Percentiles rank a stretch among this genome's conserved stretches.
These are phyloP conservation scores for Cylindricascospora bacillispora DNA, from an alignment of 1,139 yeast species.

Conservation along the genomic window DNA sequence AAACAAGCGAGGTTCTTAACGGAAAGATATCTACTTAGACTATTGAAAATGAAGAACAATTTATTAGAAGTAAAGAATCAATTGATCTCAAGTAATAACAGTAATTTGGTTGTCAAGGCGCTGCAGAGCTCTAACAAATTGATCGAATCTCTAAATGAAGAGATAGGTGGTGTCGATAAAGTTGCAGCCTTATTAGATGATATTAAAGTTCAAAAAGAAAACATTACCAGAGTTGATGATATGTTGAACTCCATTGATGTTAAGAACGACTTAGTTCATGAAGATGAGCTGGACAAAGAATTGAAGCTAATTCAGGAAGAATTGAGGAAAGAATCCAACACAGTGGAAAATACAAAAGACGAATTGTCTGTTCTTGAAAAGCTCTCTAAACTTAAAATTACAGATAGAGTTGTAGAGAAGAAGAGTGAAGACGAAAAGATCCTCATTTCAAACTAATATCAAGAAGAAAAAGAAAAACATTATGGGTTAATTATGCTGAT, in stretches of 20 bases:
- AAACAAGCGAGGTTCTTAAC: constrained; percentile 25
- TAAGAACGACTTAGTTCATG: constrained; percentile 1
- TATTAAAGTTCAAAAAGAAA: constrained; percentile 31
- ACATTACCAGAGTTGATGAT: constrained; percentile 28
- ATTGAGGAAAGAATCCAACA: not conserved
- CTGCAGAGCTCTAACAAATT: constrained; percentile 28
- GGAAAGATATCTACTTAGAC: constrained; percentile 26
- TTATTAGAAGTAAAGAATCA: constrained; percentile 31
- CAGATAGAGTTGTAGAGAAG: no score
- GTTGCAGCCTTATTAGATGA: constrained; percentile 32
- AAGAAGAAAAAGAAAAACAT: no score
- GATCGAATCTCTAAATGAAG: constrained; percentile 21
- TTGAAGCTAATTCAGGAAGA: not conserved
- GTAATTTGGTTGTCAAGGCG: constrained; percentile 30
- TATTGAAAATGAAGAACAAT: constrained; percentile 28
- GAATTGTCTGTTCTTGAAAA: constrained; percentile 1
- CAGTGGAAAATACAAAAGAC: not conserved
- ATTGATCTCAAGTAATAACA: constrained; percentile 37
- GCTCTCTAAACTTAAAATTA: not conserved
- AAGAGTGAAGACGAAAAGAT: no score
- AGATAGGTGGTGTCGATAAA: constrained; percentile 27
- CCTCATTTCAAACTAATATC: no score
- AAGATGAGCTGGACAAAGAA: constrained; percentile 2
- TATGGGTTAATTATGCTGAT: no score
- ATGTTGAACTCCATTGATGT: not conserved